Evolutionary conservation across 164 flowering plant genomes (phyloP), one percentile per base, ranked within the genome.

Genomic region (Aristolochia fimbriata): DNA sequence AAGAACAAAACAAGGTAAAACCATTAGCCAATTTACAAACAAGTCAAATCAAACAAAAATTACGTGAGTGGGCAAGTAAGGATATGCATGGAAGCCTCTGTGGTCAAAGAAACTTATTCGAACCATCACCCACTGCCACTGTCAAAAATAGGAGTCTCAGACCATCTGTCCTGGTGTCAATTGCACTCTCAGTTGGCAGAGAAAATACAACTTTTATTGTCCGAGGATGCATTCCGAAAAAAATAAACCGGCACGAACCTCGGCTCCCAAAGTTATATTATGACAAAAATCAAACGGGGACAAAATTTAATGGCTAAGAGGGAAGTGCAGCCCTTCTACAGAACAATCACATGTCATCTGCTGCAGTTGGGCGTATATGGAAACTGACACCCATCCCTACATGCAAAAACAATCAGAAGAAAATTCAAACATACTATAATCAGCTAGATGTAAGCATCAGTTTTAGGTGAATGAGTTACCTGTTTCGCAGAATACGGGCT

Each of bases 211-310:
- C 16, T 19, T 25, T 62, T 54, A 54, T 55, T 60, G 2, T 20
- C 76, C 65, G 68, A 73, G 73, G 65, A 73, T 66, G 76, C 76
- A 37, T 33, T 66, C 57, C 47, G 54, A 66, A 69, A 73, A 73
- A 63, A 23, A 27, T 27, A 27, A 27, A 55, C 20, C 51, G 67
- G 68, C 63, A 52, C 50, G 47, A 59, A 66, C 65, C 73, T 73
- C 68, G 63, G 65, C 15, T 56, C 62, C 17, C 20, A 22, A 20
- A 63, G 46, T 31, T n/a, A 24, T 19, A 49, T 46, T 33, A 33
- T 22, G 13, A 21, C 15, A 62, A 47, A 52, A 52, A 19, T 20
- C 7, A 27, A 27, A 24, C 23, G n/a, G 3, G 19, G 14, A 6
- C 46, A 37, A 51, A 46, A 43, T 17, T 15, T 24, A 60, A 60